Evolutionary conservation across 2,329 filamentous ascomycete species (phyloP), one percentile per base, ranked within the genome.

Genomic region (Colletotrichum limetticola): DNA sequence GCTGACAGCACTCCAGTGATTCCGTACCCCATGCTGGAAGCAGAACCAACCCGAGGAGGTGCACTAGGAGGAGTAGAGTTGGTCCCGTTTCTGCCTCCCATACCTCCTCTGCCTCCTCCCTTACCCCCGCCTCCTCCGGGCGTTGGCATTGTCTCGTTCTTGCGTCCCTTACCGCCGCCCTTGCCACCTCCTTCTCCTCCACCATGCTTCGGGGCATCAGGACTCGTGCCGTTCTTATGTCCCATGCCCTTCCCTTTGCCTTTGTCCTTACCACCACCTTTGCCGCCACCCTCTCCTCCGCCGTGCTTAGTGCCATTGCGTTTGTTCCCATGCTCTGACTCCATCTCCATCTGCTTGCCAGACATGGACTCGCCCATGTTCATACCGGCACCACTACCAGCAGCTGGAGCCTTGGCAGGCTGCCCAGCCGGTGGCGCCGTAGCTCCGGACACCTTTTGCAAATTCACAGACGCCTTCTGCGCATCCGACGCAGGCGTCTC

Each of bases 381-480:
- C 42, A 37, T 53, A 16, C 46, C 35, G 6, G 16, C 63, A 3
- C 55, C 63, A 5, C 53, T 49, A 14, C 57, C 65, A 24, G 55
- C 24, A 28, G 55, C 12, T 5, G 55, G 55, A 32, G 55, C 28
- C 24, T 32, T 32, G 55, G 26, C 55, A 19, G 55, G 24, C 55
- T 57, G 26, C 2, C 55, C 42, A 46, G 6, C 35, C 12, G 12
- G 7, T 19, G 42, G 42, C 19, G 42, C 42, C 9, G 42, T 7
- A 1, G 22, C 26, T 8, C 30, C 32, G 5, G 62, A 28, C 12
- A 52, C 67, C 60, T 32, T 62, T 59, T 71, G 74, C 49, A 78
- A 65, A 70, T 73, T 66, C 14, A 78, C 75, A 3, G 71, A 62
- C 7, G 55, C 72, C 57, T 71, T 75, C 56, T 65, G 70, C 3